Base-by-base conservation (phyloP, 73 alveolate species). In the Symbiodinium pilosum region DNA sequence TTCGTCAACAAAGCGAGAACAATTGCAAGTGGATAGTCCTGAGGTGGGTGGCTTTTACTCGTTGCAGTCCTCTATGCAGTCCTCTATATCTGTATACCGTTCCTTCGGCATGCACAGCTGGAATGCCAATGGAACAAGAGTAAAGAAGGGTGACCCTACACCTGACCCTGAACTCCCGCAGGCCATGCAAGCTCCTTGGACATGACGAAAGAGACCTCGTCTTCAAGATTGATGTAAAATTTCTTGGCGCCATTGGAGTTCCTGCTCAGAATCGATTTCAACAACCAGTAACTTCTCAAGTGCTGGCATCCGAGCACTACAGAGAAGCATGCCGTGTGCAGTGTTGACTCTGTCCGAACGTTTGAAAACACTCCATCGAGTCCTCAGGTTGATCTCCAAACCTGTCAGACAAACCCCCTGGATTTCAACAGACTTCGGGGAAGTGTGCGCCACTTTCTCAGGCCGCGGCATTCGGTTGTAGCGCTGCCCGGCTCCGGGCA, bases 191-290 rank as follows among this genome's bases (percentile, higher is more conserved):
- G 3, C 69, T 88, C 95, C 95, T 88, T 88, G 84, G 95, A 88
- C 95, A 88, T 88, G 86, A 88, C 87, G 28, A 88, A 88, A 51
- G 95, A 88, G 30, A 88, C 95, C 75, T 88, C 95, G 20, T 88
- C 95, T 43, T 88, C 95, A 69, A 88, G 75, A 51, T 73, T 88
- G 95, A 88, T 88, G 95, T 88, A 88, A 75, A 88, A 88, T 69
- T 88, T 88, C 86, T 88, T 88, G 87, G 75, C 84, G 38, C 40
- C 52, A 32, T 8, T 84, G 40, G 73, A 38, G 59, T 47, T 47
- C 59, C 59, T 47, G 59, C n/a, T 47, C 21, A 47, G 59, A 6
- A 47, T 14, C 6, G 59, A 47, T 14, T 47, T 47, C 6, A 47
- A 14, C 59, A 47, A 47, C 21, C 59, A 47, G 59, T 6, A 47